Percentiles rank a stretch among this genome's conserved stretches.
Conservation (phyloP, 805 yeast species). For the Tetrapisispora fleetii region DNA sequence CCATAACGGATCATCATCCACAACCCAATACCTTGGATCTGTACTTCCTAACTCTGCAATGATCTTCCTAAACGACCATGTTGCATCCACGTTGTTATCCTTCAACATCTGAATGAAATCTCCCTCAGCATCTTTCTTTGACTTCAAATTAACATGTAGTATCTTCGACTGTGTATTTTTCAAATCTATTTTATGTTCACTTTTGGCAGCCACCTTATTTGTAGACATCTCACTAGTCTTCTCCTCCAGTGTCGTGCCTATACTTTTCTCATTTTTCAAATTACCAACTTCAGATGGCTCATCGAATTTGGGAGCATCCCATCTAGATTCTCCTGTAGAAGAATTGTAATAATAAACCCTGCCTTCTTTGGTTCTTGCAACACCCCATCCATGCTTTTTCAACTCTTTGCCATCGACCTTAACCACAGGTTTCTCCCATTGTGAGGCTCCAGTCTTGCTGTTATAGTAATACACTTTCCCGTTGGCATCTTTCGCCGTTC, state of each 20-base stretch:
- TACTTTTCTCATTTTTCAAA: not conserved
- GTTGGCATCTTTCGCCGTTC: slow-evolving; percentile 48
- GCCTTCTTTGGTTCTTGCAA: slow-evolving; percentile 54
- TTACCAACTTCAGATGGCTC: not conserved
- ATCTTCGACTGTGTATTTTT: slow-evolving; percentile 15
- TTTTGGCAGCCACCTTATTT: slow-evolving; percentile 8
- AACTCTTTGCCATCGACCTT: not conserved
- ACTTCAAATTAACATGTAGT: slow-evolving; percentile 17
- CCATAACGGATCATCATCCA: slow-evolving; percentile 46
- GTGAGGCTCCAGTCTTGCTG: slow-evolving; percentile 51
- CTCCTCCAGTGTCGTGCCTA: not conserved
- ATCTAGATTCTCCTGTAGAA: slow-evolving; percentile 56
- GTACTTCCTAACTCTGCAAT: slow-evolving; percentile 43
- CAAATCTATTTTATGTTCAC: slow-evolving; percentile 1
- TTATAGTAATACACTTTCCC: slow-evolving; percentile 70
- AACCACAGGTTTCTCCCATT: slow-evolving; percentile 73
- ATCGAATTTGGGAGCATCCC: slow-evolving; percentile 56
- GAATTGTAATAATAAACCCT: slow-evolving; percentile 61
- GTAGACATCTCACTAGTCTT: not conserved
- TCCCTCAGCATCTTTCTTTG: slow-evolving; percentile 32
- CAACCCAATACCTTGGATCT: slow-evolving; percentile 59
- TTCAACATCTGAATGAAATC: slow-evolving; percentile 45
- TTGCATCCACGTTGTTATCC: slow-evolving; percentile 50
- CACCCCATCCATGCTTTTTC: slow-evolving; percentile 42
- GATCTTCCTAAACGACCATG: slow-evolving; percentile 66